Conservation (phyloP, 2,329 filamentous ascomycete genomes). For the Ascochyta lentis region DNA sequence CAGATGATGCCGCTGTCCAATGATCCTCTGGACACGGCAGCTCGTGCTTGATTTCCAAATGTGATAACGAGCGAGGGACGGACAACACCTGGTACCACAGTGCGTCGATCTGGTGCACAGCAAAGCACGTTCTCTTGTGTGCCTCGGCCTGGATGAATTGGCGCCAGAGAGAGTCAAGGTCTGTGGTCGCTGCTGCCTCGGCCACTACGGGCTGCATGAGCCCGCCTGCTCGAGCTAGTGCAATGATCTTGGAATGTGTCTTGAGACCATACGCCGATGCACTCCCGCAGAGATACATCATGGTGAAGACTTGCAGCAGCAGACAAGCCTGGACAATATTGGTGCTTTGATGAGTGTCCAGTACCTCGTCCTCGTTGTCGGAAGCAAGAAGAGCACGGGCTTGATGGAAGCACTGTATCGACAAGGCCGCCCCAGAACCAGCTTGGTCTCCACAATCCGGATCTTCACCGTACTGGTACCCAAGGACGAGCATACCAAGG, state of each 20-base stretch:
- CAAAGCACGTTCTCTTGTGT: constrained; percentile 26
- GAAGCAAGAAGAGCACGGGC: constrained; percentile 21
- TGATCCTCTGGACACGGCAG: constrained; percentile 28
- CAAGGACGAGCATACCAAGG: constrained; percentile 24
- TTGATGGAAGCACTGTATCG: constrained; percentile 21
- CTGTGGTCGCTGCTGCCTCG: constrained; percentile 14
- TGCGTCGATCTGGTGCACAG: constrained; percentile 30
- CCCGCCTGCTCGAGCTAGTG: constrained; percentile 24
- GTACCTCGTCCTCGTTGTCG: constrained; percentile 13
- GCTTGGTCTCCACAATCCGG: constrained; percentile 15
- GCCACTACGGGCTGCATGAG: constrained; percentile 23
- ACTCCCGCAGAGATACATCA: constrained; percentile 27
- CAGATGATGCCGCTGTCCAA: constrained; percentile 24
- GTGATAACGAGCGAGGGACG: constrained; percentile 31
- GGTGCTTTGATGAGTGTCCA: constrained; percentile 3
- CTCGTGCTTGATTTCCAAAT: constrained; percentile 32
- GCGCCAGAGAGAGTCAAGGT: constrained; percentile 26
- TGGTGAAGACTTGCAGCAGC: constrained; percentile 24
- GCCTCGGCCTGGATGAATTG: constrained; percentile 21
- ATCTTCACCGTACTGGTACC: constrained; percentile 29
- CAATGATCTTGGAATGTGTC: constrained; percentile 30
- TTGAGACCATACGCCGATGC: constrained; percentile 29
- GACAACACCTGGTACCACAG: constrained; percentile 34
- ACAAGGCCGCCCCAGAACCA: constrained; percentile 19
- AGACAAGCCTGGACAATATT: constrained; percentile 26